A percentile compares a stretch with the other conserved stretches of the same genome.
phyloP scores from a whole-genome alignment of 495 filamentous ascomycete species.

The Annulohypoxylon stygium region DNA sequence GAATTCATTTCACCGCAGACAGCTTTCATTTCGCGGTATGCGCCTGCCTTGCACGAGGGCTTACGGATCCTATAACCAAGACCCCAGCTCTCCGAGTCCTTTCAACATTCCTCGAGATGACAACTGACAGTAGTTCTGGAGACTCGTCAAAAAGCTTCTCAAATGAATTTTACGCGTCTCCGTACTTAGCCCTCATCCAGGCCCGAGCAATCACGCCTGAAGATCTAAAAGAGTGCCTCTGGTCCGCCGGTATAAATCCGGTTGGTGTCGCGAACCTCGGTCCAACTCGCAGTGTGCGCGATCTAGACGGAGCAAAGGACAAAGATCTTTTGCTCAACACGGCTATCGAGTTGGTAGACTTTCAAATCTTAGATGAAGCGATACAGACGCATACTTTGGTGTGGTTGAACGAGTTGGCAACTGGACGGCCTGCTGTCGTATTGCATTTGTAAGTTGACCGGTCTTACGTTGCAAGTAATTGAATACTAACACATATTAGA shows the following conservation, averaged over 20 bases:
- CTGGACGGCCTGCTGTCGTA: conserved; percentile 61
- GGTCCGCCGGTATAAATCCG: conserved; percentile 63
- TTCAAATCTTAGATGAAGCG: conserved; percentile 66
- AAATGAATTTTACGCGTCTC: conserved; percentile 57
- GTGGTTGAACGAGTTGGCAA: conserved; percentile 65
- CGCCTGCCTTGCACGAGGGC: conserved; percentile 70
- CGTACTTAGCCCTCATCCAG: conserved; percentile 66
- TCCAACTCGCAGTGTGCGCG: conserved; percentile 54
- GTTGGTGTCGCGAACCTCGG: conserved; percentile 50
- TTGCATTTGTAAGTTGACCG: conserved; percentile 60
- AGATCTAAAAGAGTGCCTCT: conserved; percentile 65
- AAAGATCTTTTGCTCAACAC: conserved; percentile 69
- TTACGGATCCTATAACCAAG: conserved; percentile 70
- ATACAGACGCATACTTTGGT: conserved; percentile 65
- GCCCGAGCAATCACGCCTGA: conserved; percentile 60
- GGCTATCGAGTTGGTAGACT: conserved; percentile 69
- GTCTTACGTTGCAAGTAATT: not conserved
- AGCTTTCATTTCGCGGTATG: conserved; percentile 74
- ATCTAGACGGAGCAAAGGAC: conserved; percentile 62
- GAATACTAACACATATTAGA: conserved; percentile 48
- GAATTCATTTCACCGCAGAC: conserved; percentile 70
- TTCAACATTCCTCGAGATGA: conserved; percentile 71
- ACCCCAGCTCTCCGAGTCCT: conserved; percentile 67
- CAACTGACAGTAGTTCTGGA: conserved; percentile 56
- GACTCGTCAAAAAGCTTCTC: conserved; percentile 41